Base-by-base conservation (phyloP, 2,329 filamentous ascomycete species). In the Neofusicoccum laricinum region DNA sequence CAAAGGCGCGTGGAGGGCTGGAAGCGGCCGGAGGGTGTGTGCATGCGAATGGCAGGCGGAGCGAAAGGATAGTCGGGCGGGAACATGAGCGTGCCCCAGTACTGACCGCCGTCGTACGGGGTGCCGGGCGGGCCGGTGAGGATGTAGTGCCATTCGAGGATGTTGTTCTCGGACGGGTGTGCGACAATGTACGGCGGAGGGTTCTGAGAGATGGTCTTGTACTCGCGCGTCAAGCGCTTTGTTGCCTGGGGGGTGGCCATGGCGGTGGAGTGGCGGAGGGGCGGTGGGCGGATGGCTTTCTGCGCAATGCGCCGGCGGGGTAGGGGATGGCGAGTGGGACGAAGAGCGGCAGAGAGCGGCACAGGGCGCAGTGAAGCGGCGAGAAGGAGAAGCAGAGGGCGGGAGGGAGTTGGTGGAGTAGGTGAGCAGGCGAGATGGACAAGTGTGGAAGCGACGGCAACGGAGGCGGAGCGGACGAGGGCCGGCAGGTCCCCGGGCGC, bases 41-140 rank as follows among this genome's bases (percentile, higher is more conserved):
- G 95, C 95, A 99, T 99, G 74, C 94, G 92, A 78, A 99, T 99
- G 2, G 95, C 93, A 4, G 95, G 95, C 36, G 95, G 95, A 12
- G 93, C 94, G 78, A 97, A 99, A 30, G 95, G 95, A 76, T 99
- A 99, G 82, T 97, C 93, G 8, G 93, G 87, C 15, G 95, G 95
- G 78, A 99, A 99, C 69, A 96, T 89, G 58, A 99, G 84, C 1
- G 94, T 97, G 53, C 95, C 95, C 95, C 95, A 99, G 82, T 98
- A 99, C 78, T 99, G 95, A 50, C 95, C 95, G 73, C 89, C 88
- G 72, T 96, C 88, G 77, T 99, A 99, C 1, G 95, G 94, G 0
- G 95, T 99, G 66, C 93, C 87, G 66, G 96, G 93, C 38, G 95
- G 94, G 1, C 95, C 95, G 41, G 93, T 97, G 69, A 98, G 90